Evolutionary conservation across 2,329 filamentous ascomycete species (phyloP).

Genomic region (Hymenoscyphus linearis): DNA sequence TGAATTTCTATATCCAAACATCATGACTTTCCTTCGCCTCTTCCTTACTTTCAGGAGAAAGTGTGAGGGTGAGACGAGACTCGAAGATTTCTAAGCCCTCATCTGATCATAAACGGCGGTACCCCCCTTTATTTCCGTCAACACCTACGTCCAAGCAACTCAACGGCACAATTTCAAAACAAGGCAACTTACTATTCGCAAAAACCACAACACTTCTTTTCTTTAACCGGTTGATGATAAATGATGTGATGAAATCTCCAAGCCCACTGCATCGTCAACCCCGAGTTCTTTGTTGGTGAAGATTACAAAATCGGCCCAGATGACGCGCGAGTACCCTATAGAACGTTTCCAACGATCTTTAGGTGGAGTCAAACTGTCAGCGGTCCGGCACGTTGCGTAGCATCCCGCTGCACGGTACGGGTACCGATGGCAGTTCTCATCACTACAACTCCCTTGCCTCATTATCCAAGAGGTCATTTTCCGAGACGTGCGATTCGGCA

Average conservation of each 20-base stretch:
- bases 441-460: neutral
- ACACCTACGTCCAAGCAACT: neutral
- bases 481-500: neutral
- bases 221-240: neutral
- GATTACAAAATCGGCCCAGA: neutral
- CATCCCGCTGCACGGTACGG: neutral
- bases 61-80: neutral
- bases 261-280: neutral
- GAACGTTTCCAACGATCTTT: neutral
- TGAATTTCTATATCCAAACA: neutral
- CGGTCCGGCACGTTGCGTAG: constrained; percentile 1
- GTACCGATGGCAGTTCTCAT: neutral
- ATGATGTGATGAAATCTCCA: neutral
- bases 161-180: neutral
- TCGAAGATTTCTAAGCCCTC: neutral
- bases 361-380: neutral
- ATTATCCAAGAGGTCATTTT: neutral
- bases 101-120: neutral
- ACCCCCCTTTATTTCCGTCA: neutral
- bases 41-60: constrained; percentile 1
- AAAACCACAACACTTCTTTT: neutral
- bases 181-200: neutral
- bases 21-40: neutral
- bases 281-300: neutral
- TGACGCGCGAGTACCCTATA: neutral